These are phyloP conservation scores for Lactarius sp. DNA, from an alignment of 768 basidiomycete genomes.

Conservation along the genomic window DNA sequence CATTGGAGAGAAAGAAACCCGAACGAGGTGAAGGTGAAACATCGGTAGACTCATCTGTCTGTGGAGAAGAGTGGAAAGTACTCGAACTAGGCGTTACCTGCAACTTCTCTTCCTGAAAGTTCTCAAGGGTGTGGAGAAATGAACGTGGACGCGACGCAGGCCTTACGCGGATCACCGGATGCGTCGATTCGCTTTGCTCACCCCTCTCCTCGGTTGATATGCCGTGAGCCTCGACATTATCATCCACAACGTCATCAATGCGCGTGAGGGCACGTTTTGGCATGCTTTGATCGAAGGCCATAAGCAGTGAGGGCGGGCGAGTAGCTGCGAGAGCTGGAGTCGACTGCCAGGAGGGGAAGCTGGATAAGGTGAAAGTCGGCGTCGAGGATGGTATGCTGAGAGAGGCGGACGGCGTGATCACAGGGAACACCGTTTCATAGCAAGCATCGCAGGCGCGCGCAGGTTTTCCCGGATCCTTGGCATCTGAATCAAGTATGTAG, in stretches of 20 bases:
- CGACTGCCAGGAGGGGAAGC: slow-evolving; percentile 54
- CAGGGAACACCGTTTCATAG: slow-evolving; percentile 80
- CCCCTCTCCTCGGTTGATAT: slow-evolving; percentile 4
- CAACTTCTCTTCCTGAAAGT: slow-evolving; percentile 40
- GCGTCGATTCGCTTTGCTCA: slow-evolving; percentile 23
- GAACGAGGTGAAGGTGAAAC: slow-evolving; percentile 26
- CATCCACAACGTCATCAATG: slow-evolving; percentile 25
- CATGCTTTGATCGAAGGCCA: slow-evolving; percentile 38
- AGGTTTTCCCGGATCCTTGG: slow-evolving; percentile 48
- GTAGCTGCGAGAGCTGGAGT: slow-evolving; percentile 33
- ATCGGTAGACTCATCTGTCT: slow-evolving; percentile 26
- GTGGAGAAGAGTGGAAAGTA: slow-evolving; percentile 30
- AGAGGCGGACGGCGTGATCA: slow-evolving; percentile 35
- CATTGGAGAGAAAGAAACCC: slow-evolving; percentile 17
- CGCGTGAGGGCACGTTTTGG: slow-evolving; percentile 27
- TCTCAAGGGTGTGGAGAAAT: slow-evolving; percentile 62
- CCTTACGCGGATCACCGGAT: slow-evolving; percentile 31
- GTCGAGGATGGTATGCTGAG: slow-evolving; percentile 27
- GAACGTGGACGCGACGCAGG: slow-evolving; percentile 48
- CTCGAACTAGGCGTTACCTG: slow-evolving; percentile 27
- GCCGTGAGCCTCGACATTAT: neutral
- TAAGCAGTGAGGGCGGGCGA: slow-evolving; percentile 34
- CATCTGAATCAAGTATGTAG: slow-evolving; percentile 57
- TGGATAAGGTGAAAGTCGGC: slow-evolving; percentile 48
- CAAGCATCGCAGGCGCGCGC: slow-evolving; percentile 83